Evolutionary conservation across 495 filamentous ascomycete species (phyloP).

Genomic region (Trichoderma erinaceum): DNA sequence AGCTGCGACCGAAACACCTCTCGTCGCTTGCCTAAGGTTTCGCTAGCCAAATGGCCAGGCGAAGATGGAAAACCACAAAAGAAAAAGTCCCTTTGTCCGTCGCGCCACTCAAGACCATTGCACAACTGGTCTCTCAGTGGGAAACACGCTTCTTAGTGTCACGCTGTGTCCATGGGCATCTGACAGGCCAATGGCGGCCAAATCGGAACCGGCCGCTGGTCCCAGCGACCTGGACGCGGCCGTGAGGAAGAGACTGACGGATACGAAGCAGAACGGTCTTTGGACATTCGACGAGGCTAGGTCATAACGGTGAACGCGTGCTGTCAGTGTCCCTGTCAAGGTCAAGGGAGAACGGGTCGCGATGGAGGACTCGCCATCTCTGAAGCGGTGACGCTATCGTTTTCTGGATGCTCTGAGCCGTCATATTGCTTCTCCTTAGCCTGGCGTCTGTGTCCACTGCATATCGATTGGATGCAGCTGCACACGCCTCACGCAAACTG

Average conservation of each 20-base stretch:
- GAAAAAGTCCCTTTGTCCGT: constrained; percentile 5
- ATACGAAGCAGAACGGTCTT: background rate
- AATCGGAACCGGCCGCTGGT: background rate
- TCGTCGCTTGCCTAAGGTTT: background rate
- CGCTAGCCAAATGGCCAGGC: constrained; percentile 10
- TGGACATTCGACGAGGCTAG: background rate
- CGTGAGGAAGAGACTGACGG: background rate
- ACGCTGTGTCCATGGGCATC: background rate
- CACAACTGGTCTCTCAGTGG: background rate
- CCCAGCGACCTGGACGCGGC: background rate
- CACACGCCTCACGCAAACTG: too few species aligned
- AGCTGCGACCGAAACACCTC: background rate
- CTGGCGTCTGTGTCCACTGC: background rate
- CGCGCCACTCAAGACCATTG: background rate
- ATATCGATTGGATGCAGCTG: too few species aligned
- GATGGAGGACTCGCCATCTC: background rate
- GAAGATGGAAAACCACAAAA: background rate
- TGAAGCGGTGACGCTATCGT: background rate
- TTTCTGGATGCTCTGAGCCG: background rate
- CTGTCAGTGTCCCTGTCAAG: background rate
- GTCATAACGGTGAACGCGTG: background rate
- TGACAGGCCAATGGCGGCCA: background rate
- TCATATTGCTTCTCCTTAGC: background rate
- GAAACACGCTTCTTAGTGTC: background rate
- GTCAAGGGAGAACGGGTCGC: background rate